Conservation (phyloP, 2,329 filamentous ascomycete species). For the Sporothrix dimorphospora region DNA sequence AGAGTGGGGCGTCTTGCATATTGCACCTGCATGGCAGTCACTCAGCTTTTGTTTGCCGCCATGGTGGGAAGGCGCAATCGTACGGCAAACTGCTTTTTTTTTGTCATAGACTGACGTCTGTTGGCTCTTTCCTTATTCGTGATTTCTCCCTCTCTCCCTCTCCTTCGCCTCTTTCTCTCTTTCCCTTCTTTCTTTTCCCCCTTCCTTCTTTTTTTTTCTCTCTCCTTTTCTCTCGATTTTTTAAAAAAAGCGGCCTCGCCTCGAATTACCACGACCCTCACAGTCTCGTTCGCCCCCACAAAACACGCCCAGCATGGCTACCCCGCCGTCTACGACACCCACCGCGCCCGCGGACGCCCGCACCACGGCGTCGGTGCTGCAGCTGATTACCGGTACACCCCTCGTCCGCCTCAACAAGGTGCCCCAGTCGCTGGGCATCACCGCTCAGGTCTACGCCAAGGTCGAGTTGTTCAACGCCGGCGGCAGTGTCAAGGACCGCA, state of each 20-base stretch:
- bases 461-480: conserved; percentile 93
- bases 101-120: not conserved
- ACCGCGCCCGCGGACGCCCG: not conserved
- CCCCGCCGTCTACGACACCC: conserved; percentile 8
- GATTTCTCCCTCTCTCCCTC: not conserved
- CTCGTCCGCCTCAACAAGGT: conserved; percentile 92
- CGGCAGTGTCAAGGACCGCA: conserved; percentile 91
- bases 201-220: not conserved
- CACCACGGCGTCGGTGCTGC: conserved; percentile 39
- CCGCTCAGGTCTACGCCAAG: conserved; percentile 88
- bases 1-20: conserved; percentile 3
- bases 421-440: conserved; percentile 85
- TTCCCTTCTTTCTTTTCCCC: not conserved
- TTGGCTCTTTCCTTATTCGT: conserved; percentile 9
- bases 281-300: not conserved
- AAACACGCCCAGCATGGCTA: conserved; percentile 20
- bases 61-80: conserved; percentile 25
- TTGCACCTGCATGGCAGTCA: conserved; percentile 18
- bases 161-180: not conserved
- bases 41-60: not conserved
- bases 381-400: conserved; percentile 96
- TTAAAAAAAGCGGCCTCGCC: not conserved
- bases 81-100: conserved; percentile 6
- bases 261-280: not conserved
- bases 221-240: not conserved